A percentile compares a stretch with the other conserved stretches of the same genome.
Conservation (phyloP, 2,329 filamentous ascomycete species). For the Ascochyta pisi region DNA sequence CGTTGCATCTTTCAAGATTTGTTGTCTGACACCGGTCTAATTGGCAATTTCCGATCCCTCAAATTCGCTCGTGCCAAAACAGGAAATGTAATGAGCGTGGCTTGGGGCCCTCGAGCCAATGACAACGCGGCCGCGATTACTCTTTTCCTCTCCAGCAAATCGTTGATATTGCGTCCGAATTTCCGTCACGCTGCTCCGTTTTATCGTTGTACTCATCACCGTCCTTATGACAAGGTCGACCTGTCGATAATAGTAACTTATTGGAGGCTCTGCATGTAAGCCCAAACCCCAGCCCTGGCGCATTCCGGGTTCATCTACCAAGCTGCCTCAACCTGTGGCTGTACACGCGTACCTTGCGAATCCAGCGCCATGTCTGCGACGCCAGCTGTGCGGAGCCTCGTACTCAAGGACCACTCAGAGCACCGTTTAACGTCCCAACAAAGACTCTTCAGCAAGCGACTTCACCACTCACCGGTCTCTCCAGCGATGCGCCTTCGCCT, state of each 20-base stretch:
- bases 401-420: constrained; percentile 5
- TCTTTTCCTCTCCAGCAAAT: neutral
- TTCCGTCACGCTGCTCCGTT: neutral
- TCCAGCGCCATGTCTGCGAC: constrained; percentile 12
- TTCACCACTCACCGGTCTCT: constrained; percentile 7
- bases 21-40: constrained; percentile 6
- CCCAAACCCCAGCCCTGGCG: neutral
- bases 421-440: constrained; percentile 7
- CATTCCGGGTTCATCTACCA: neutral
- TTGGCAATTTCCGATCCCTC: constrained; percentile 15
- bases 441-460: constrained; percentile 8
- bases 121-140: constrained; percentile 1
- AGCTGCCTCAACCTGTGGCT: constrained; percentile 1
- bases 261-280: neutral
- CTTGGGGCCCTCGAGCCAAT: constrained; percentile 9
- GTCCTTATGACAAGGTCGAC: constrained; percentile 7
- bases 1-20: constrained; percentile 7
- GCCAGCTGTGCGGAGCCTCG: constrained; percentile 16
- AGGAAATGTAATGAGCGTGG: constrained; percentile 8
- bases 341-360: constrained; percentile 12
- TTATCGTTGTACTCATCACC: neutral
- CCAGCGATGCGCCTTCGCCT: constrained; percentile 1
- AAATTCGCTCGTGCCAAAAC: constrained; percentile 18
- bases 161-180: neutral
- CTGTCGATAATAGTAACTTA: neutral